These are phyloP conservation scores for Physaria fendleri DNA, from an alignment of 345 rosid species.

Conservation along the genomic window DNA sequence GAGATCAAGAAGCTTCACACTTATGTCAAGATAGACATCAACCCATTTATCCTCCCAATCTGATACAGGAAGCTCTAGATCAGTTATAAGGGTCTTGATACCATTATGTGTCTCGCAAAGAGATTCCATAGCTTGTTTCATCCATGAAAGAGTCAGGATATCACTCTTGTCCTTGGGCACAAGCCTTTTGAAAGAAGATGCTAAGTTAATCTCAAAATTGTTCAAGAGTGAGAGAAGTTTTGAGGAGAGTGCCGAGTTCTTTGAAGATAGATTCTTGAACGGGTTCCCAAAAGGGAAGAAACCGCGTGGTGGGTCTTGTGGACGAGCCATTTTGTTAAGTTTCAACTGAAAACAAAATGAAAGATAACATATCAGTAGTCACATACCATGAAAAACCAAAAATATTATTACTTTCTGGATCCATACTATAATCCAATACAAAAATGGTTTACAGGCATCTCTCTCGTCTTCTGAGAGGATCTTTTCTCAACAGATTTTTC, in stretches of 20 bases:
- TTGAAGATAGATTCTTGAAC: constrained; percentile 27
- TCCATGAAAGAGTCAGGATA: constrained; percentile 32
- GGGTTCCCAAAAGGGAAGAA: constrained; percentile 38
- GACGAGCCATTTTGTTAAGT: constrained; percentile 21
- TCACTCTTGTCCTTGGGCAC: constrained; percentile 25
- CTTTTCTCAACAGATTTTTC: constrained; percentile 6
- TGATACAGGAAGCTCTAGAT: constrained; percentile 27
- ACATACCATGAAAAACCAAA: not conserved
- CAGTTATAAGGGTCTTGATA: constrained; percentile 30
- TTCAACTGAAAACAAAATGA: not conserved
- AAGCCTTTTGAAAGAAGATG: constrained; percentile 15
- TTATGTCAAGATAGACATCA: constrained; percentile 30
- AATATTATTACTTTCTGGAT: not conserved
- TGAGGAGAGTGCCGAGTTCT: constrained; percentile 12
- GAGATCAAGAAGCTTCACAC: constrained; percentile 33
- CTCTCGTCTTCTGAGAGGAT: not conserved
- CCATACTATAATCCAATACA: not conserved
- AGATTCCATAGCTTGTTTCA: constrained; percentile 29
- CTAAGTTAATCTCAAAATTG: constrained; percentile 23
- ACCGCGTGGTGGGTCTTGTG: constrained; percentile 26
- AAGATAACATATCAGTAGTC: not conserved
- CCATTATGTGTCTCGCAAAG: constrained; percentile 23
- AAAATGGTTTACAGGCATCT: not conserved
- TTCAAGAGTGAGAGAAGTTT: constrained; percentile 24
- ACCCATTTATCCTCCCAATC: constrained; percentile 37